phyloP scores from a whole-genome alignment of 140 eudicot genomes.

The Erigeron philadelphicus region DNA sequence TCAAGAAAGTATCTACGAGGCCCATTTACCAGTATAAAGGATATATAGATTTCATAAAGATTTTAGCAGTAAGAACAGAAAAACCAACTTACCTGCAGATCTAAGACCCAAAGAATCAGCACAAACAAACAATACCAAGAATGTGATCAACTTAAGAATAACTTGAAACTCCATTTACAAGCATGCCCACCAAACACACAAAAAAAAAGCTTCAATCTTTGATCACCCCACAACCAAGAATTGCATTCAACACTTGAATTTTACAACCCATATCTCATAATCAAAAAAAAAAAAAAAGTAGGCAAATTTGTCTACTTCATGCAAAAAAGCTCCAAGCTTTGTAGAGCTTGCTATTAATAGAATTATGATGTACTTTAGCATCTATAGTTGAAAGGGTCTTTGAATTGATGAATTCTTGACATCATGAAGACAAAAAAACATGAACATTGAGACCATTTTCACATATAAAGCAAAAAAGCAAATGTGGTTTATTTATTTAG shows the following conservation, averaged over 20 bases:
- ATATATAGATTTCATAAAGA: slow-evolving; percentile 7
- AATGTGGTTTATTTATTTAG: slow-evolving; percentile 23
- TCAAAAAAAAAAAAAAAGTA: slow-evolving; percentile 11
- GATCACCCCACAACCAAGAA: slow-evolving; percentile 32
- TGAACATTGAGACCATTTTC: slow-evolving; percentile 21
- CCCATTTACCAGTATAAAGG: not conserved
- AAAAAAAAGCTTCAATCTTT: slow-evolving; percentile 25
- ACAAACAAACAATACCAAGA: slow-evolving; percentile 39
- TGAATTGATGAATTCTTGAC: slow-evolving; percentile 6
- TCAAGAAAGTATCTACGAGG: too few relatives aligned
- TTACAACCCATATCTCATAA: slow-evolving; percentile 28
- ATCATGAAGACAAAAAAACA: slow-evolving; percentile 16
- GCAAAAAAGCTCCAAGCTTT: slow-evolving; percentile 21
- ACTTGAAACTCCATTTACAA: slow-evolving; percentile 51
- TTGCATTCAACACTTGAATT: slow-evolving; percentile 19
- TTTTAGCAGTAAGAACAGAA: not conserved
- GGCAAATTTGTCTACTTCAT: slow-evolving; percentile 12
- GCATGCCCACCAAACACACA: slow-evolving; percentile 15
- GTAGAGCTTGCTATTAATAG: slow-evolving; percentile 35
- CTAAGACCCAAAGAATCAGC: slow-evolving; percentile 36
- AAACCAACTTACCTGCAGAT: slow-evolving; percentile 60
- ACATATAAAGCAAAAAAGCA: slow-evolving; percentile 18
- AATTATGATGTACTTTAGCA: slow-evolving; percentile 28
- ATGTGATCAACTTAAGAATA: slow-evolving; percentile 33
- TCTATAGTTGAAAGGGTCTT: slow-evolving; percentile 14